Evolutionary conservation across 148 eudicot species (phyloP).

Genomic region (Silene latifolia): DNA sequence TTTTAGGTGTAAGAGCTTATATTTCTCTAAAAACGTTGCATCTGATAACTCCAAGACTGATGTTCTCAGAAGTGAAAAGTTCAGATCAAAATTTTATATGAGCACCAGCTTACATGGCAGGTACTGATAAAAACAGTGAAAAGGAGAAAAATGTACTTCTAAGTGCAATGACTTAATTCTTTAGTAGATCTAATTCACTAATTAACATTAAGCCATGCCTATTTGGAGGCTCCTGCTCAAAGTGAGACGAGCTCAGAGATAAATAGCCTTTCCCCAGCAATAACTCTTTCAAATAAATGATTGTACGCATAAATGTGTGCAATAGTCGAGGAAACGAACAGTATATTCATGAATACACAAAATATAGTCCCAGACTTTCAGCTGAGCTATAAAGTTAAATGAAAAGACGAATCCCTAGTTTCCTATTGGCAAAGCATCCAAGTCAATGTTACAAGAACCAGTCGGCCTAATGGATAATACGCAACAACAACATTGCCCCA

Average conservation of each 20-base stretch:
- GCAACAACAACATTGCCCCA: too few relatives aligned
- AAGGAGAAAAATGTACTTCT: neutral
- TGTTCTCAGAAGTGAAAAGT: neutral
- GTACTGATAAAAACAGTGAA: neutral
- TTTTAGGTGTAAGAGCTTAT: neutral
- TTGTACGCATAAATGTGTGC: neutral
- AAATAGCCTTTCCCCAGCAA: neutral
- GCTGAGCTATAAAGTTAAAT: neutral
- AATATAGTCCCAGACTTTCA: neutral
- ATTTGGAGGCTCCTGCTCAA: neutral
- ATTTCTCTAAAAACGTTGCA: neutral
- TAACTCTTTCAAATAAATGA: neutral
- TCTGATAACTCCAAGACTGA: neutral
- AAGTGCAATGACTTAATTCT: neutral
- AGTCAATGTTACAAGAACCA: neutral
- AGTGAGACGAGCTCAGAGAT: neutral
- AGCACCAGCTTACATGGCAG: neutral
- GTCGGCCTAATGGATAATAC: neutral
- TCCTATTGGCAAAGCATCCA: neutral
- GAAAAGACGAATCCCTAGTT: neutral
- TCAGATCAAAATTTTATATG: neutral
- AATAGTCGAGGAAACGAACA: neutral
- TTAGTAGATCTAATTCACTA: neutral
- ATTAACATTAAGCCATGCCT: too few relatives aligned
- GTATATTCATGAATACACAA: neutral